Conservation (phyloP, 139 green algal genomes). For the Trebouxia sp. region DNA sequence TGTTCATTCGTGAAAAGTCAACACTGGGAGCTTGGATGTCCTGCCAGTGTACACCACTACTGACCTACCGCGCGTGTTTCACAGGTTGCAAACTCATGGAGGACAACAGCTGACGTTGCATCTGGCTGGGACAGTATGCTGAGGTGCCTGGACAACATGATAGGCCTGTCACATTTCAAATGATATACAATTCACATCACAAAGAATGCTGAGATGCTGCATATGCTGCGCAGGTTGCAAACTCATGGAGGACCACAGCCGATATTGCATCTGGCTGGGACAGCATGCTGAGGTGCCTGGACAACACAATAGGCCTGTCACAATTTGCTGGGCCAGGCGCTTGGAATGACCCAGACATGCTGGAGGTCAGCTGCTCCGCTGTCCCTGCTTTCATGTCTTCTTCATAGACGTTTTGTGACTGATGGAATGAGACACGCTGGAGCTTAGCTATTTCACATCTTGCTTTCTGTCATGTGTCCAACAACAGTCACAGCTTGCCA, state of each 20-base stretch:
- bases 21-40: too few species aligned
- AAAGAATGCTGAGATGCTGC: background rate
- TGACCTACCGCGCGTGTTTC: too few species aligned
- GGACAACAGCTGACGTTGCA: too few species aligned
- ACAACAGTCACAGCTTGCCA: too few species aligned
- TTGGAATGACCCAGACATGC: constrained; percentile 78
- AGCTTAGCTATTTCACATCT: too few species aligned
- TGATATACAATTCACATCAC: background rate
- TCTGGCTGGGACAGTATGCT: too few species aligned
- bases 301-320: constrained; percentile 49
- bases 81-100: too few species aligned
- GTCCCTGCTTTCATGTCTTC: background rate
- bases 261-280: constrained; percentile 52
- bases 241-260: constrained; percentile 49
- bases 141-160: background rate
- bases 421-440: background rate
- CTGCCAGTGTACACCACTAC: too few species aligned
- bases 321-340: constrained; percentile 56
- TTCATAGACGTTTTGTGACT: background rate
- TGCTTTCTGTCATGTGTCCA: too few species aligned
- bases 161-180: background rate
- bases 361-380: constrained; percentile 48
- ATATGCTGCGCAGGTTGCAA: constrained; percentile 39
- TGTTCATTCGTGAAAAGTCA: too few species aligned
- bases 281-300: constrained; percentile 44